phyloP scores from a whole-genome alignment of 1,139 yeast species.

The Kurtzmaniella natalensis region DNA sequence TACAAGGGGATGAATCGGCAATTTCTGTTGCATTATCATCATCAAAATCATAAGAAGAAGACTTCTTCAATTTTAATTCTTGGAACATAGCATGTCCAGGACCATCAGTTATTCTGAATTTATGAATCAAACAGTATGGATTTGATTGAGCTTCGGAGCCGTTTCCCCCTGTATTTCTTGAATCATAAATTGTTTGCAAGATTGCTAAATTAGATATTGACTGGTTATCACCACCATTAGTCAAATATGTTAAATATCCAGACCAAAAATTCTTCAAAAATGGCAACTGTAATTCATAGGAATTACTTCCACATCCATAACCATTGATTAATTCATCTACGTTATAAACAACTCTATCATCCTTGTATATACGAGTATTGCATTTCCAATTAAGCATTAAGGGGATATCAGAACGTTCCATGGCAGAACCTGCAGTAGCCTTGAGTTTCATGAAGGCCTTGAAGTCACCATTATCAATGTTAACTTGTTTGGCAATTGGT shows the following conservation, averaged over 20 bases:
- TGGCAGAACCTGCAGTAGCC: conserved; percentile 10
- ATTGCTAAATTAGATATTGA: conserved; percentile 20
- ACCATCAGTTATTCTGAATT: conserved; percentile 5
- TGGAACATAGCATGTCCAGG: conserved; percentile 4
- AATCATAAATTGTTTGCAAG: conserved; percentile 26
- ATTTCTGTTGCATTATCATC: conserved; percentile 40
- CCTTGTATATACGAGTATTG: conserved; percentile 25
- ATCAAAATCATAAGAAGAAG: conserved; percentile 9
- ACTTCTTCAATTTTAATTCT: conserved; percentile 2
- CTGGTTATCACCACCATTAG: conserved; percentile 30
- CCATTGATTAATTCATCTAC: conserved; percentile 35
- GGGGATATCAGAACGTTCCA: conserved; percentile 6
- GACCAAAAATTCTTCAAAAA: conserved; percentile 38
- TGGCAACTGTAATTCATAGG: conserved; percentile 32
- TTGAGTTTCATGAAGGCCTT: conserved; percentile 27
- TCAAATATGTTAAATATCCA: conserved; percentile 34
- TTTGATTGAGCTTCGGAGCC: not conserved
- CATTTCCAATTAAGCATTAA: conserved; percentile 34
- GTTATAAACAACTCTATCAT: conserved; percentile 20
- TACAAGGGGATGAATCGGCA: conserved; percentile 38
- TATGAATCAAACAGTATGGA: conserved; percentile 27
- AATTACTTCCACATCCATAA: conserved; percentile 14
- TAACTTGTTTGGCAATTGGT: conserved; percentile 16
- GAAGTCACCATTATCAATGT: conserved; percentile 22
- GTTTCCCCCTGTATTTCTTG: conserved; percentile 10